Evolutionary conservation across 345 rosid genomes (phyloP), one percentile per base, ranked within the genome.

Genomic region (Bruguiera gymnorhiza): DNA sequence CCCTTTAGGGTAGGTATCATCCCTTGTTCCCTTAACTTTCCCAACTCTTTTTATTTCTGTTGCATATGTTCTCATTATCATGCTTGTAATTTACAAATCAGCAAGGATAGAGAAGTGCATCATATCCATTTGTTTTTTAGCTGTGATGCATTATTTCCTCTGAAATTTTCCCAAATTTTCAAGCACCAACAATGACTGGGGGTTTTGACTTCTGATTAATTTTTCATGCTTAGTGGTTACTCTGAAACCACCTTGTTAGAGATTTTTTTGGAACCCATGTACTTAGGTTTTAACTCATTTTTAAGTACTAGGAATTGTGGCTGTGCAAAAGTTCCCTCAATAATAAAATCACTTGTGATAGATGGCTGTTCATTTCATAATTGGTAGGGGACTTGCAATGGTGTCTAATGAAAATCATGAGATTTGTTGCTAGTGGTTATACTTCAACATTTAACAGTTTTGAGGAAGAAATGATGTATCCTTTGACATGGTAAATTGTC

Each of bases 1-100:
- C 99, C 99, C 56, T 95, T 95, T 81, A 86, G 86, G 94, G 99
- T 95, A 75, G 27, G 78, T 70, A 52, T 62, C 59, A 13, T 39
- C 30, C 27, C 61, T 50, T 34, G 46, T 48, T 21, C 65, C 37
- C 61, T 56, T 34, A 24, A 24, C 26, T 52, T 39, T 20, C 34
- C 29, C 67, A 21, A 39, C 20, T 50, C 31, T 68, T 67, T 23
- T 32, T 21, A 5, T 21, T 32, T 26, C 62, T 60, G 29, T 10
- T 58, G 39, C 21, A n/a, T 58, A 20, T 62, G 23, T 39, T 8
- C 21, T 26, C 6, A 20, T 21, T 13, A 56, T 37, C 13, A 54
- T 30, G 27, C n/a, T 30, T 51, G 58, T 26, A 15, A 23, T 23
- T 21, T 55, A 23, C 50, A 55, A 55, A 55, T 20, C 8, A 8